phyloP scores from a whole-genome alignment of 495 filamentous ascomycete genomes.

The Lophiotrema nucula region DNA sequence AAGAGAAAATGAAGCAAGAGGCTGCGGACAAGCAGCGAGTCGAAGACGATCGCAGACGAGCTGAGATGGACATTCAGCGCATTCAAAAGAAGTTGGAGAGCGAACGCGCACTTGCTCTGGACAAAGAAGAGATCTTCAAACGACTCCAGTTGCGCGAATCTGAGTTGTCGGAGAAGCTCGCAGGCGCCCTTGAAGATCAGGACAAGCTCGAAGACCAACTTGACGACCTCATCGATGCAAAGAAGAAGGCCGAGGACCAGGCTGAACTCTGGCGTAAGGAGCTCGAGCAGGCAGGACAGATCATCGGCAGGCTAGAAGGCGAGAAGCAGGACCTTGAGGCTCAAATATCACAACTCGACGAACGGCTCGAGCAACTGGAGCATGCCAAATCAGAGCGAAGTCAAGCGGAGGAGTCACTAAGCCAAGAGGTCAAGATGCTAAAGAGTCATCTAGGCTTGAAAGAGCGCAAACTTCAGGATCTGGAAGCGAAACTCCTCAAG shows the following conservation, averaged over 20 bases:
- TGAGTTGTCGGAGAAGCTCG: conserved; percentile 86
- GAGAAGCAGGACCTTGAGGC: conserved; percentile 74
- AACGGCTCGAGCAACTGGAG: conserved; percentile 64
- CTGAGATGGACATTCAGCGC: conserved; percentile 79
- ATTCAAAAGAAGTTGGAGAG: conserved; percentile 93
- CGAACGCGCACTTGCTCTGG: conserved; percentile 87
- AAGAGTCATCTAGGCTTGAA: conserved; percentile 87
- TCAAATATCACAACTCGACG: conserved; percentile 66
- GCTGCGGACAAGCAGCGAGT: conserved; percentile 70
- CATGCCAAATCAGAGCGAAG: conserved; percentile 65
- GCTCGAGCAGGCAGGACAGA: conserved; percentile 84
- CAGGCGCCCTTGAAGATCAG: conserved; percentile 91
- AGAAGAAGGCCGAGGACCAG: conserved; percentile 84
- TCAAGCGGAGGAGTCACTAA: conserved; percentile 67
- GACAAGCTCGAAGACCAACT: conserved; percentile 90
- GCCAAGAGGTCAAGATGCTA: conserved; percentile 84
- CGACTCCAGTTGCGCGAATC: conserved; percentile 84
- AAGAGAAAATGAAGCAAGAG: conserved; percentile 78
- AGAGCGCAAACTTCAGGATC: conserved; percentile 83
- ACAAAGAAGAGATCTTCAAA: conserved; percentile 98
- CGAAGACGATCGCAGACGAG: conserved; percentile 88
- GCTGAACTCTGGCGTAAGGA: conserved; percentile 74
- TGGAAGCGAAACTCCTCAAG: conserved; percentile 80
- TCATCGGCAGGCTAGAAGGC: conserved; percentile 78
- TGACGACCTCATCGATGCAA: conserved; percentile 82